Percentiles rank a stretch among this genome's conserved stretches.
phyloP scores from a whole-genome alignment of 2,329 filamentous ascomycete genomes.

The Ascomycota sp. region DNA sequence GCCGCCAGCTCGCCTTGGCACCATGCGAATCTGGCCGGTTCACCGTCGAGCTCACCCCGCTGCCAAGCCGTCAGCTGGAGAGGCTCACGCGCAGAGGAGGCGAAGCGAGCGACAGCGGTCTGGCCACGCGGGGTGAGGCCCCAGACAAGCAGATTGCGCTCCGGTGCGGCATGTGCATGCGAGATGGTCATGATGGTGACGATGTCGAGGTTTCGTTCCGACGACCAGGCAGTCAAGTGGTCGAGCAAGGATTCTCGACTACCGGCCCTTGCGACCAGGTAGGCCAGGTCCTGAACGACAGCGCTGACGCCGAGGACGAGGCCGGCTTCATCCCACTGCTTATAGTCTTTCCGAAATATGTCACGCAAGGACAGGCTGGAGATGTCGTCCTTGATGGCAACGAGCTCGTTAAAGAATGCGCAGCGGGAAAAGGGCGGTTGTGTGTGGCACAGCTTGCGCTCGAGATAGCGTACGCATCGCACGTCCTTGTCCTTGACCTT shows the following conservation, averaged over 20 bases:
- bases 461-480: slow-evolving; percentile 33
- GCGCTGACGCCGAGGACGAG: slow-evolving; percentile 44
- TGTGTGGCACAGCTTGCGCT: slow-evolving; percentile 17
- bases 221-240: slow-evolving; percentile 27
- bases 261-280: slow-evolving; percentile 31
- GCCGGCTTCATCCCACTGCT: slow-evolving; percentile 42
- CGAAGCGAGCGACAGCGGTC: slow-evolving; percentile 32
- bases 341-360: slow-evolving; percentile 64
- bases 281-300: slow-evolving; percentile 38
- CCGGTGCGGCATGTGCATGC: slow-evolving; percentile 29
- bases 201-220: slow-evolving; percentile 37
- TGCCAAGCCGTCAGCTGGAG: slow-evolving; percentile 35
- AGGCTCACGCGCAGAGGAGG: slow-evolving; percentile 16
- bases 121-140: slow-evolving; percentile 27
- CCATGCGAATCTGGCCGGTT: slow-evolving; percentile 34
- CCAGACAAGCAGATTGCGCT: slow-evolving; percentile 46
- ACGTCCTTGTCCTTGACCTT: slow-evolving; percentile 44
- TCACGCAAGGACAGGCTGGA: slow-evolving; percentile 37
- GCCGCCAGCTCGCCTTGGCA: slow-evolving; percentile 36
- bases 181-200: slow-evolving; percentile 49
- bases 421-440: slow-evolving; percentile 25
- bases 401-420: slow-evolving; percentile 35
- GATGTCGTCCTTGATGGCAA: slow-evolving; percentile 44
- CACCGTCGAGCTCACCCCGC: slow-evolving; percentile 21
- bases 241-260: slow-evolving; percentile 20